Evolutionary conservation across 306 rosid species (phyloP).

Genomic region (Carpinus viminea): DNA sequence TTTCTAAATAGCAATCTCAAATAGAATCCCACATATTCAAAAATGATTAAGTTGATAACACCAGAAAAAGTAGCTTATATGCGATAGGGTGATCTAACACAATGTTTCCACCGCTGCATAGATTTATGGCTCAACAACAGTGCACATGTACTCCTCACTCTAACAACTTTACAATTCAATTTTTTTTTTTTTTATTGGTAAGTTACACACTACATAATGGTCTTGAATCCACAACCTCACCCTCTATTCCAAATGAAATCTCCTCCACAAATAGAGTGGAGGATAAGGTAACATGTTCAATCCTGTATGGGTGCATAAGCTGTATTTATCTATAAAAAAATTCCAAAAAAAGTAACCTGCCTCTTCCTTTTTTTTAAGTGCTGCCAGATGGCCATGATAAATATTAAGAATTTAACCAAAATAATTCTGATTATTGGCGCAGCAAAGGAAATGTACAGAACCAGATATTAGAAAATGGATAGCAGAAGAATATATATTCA

Average conservation of each 20-base stretch:
- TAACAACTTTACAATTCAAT: background rate
- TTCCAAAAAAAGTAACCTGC: background rate
- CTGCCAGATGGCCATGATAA: background rate
- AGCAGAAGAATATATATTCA: background rate
- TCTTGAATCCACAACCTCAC: background rate
- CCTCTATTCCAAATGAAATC: background rate
- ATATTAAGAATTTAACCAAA: constrained; percentile 17
- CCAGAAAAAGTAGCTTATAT: background rate
- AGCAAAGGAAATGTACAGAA: background rate
- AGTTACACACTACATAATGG: background rate
- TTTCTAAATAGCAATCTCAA: background rate
- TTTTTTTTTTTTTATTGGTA: background rate
- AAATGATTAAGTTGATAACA: background rate
- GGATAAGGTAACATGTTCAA: background rate
- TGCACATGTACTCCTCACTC: background rate
- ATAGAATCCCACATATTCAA: background rate
- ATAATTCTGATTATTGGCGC: background rate
- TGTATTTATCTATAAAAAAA: background rate
- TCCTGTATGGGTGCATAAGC: background rate
- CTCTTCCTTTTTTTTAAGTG: no score
- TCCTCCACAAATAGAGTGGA: background rate
- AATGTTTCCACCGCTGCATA: background rate
- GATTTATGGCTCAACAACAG: background rate
- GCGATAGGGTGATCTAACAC: background rate
- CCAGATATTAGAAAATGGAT: constrained; percentile 4